Evolutionary conservation across 495 filamentous ascomycete genomes (phyloP).

Genomic region (Penicillium diatomitis): DNA sequence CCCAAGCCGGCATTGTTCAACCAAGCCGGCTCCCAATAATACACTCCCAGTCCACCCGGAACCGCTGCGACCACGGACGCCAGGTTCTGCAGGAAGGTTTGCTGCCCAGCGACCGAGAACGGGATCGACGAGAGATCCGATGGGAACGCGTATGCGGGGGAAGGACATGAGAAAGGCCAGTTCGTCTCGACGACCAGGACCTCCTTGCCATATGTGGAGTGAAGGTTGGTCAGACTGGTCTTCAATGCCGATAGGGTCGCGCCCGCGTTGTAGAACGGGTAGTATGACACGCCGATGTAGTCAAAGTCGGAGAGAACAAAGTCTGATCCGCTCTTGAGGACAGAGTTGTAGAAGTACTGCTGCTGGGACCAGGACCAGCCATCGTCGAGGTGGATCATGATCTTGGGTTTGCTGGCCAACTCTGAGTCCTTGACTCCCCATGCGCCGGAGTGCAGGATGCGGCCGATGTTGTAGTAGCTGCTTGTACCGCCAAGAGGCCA

Average conservation of each 20-base stretch:
- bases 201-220: constrained; percentile 48
- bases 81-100: constrained; percentile 45
- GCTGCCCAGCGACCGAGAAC: constrained; percentile 52
- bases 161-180: constrained; percentile 54
- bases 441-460: constrained; percentile 52
- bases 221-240: constrained; percentile 48
- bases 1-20: constrained; percentile 53
- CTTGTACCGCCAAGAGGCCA: constrained; percentile 49
- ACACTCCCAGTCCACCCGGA: constrained; percentile 43
- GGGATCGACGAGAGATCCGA: constrained; percentile 47
- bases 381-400: constrained; percentile 63
- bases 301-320: constrained; percentile 51
- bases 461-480: constrained; percentile 50
- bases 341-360: constrained; percentile 51
- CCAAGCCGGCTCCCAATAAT: constrained; percentile 70
- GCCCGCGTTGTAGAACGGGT: constrained; percentile 52
- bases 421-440: constrained; percentile 53
- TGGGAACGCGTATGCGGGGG: constrained; percentile 47
- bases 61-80: constrained; percentile 44
- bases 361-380: constrained; percentile 61
- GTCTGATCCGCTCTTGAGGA: constrained; percentile 39
- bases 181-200: constrained; percentile 58
- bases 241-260: constrained; percentile 49
- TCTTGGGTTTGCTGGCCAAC: constrained; percentile 46
- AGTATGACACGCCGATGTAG: constrained; percentile 61